These are phyloP conservation scores for Colletotrichum salicis DNA, from an alignment of 2,329 filamentous ascomycete species.

Conservation along the genomic window DNA sequence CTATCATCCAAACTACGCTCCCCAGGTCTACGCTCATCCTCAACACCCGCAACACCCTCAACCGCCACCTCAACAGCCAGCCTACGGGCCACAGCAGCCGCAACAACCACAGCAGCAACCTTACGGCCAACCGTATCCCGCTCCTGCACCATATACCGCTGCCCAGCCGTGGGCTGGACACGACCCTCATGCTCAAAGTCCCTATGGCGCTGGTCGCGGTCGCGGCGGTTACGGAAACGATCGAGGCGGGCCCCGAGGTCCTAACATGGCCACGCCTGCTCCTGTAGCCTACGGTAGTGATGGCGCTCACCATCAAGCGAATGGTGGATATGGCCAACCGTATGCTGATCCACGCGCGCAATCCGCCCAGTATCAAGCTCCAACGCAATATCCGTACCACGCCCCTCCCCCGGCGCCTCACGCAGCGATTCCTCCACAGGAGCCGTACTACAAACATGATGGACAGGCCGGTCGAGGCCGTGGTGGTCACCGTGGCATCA, in stretches of 20 bases:
- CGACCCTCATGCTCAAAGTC: conserved; percentile 46
- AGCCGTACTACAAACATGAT: conserved; percentile 44
- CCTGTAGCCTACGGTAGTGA: conserved; percentile 46
- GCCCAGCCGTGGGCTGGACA: conserved; percentile 48
- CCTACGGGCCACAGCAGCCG: conserved; percentile 54
- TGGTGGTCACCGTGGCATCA: conserved; percentile 49
- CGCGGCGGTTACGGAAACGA: conserved; percentile 58
- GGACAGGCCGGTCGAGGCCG: conserved; percentile 45
- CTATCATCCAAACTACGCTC: conserved; percentile 69
- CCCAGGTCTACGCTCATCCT: conserved; percentile 60
- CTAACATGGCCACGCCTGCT: conserved; percentile 45
- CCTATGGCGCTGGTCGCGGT: conserved; percentile 52
- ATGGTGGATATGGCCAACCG: conserved; percentile 50
- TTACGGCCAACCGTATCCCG: conserved; percentile 50
- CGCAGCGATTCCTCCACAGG: conserved; percentile 45
- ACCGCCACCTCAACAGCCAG: conserved; percentile 52
- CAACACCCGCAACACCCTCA: conserved; percentile 45
- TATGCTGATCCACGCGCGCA: conserved; percentile 54
- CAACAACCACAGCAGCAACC: conserved; percentile 50
- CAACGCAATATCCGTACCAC: conserved; percentile 48
- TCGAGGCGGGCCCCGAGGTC: conserved; percentile 52
- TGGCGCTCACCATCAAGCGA: conserved; percentile 45
- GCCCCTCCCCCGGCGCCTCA: conserved; percentile 52
- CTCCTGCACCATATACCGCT: conserved; percentile 45
- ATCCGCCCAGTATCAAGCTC: conserved; percentile 42